These are phyloP conservation scores for Ustilago esculenta DNA, from an alignment of 1,284 basidiomycete genomes.

Conservation along the genomic window DNA sequence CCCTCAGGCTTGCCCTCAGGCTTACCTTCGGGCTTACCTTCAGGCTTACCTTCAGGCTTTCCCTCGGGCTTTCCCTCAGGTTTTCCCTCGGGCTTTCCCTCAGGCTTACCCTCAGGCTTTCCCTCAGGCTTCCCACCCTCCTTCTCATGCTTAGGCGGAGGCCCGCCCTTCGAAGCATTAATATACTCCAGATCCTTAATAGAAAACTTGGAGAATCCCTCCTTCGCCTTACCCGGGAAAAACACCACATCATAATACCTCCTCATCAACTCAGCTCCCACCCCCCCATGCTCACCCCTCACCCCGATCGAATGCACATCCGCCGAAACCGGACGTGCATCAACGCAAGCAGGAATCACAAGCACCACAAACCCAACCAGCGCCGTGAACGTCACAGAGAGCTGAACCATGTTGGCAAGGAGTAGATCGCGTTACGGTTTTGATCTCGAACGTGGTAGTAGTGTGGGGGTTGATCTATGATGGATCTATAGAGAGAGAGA, in stretches of 20 bases:
- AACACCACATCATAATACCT: conserved; percentile 21
- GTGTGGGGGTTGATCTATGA: conserved; percentile 4
- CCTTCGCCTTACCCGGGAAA: conserved; percentile 6
- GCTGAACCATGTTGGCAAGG: conserved; percentile 20
- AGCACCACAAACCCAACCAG: conserved; percentile 12
- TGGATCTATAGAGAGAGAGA: not conserved
- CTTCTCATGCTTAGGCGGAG: not conserved
- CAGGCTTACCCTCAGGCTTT: not conserved
- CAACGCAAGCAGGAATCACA: conserved; percentile 16
- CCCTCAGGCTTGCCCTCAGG: conserved; percentile 2
- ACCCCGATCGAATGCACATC: too few relatives aligned
- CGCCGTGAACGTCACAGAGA: conserved; percentile 14
- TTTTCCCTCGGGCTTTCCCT: not conserved
- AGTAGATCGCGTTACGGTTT: too few relatives aligned
- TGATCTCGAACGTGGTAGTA: too few relatives aligned
- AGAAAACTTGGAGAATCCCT: not conserved
- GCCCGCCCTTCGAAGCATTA: too few relatives aligned
- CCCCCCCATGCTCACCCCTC: too few relatives aligned
- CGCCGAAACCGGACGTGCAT: conserved; percentile 29
- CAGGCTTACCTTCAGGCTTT: too few relatives aligned
- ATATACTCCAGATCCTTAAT: too few relatives aligned
- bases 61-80: not conserved
- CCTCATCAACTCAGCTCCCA: too few relatives aligned
- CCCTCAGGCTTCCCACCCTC: not conserved
- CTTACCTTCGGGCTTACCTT: not conserved